Percentiles rank a stretch among this genome's conserved stretches.
Evolutionary conservation across 805 yeast species (phyloP).

Genomic region (Teunomyces atbi): DNA sequence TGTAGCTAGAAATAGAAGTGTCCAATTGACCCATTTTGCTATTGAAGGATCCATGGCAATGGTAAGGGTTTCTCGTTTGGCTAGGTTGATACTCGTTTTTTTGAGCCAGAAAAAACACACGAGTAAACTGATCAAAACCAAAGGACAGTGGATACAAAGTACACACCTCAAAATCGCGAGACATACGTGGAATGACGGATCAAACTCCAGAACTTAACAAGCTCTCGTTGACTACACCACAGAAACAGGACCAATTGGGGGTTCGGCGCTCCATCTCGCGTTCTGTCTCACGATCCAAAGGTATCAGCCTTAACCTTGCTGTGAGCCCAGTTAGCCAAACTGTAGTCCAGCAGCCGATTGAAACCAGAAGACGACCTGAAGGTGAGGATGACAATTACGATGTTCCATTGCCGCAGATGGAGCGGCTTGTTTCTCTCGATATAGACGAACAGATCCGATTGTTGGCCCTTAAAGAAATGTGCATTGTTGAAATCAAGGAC

Average conservation of each 20-base stretch:
- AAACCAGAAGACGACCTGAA: not conserved
- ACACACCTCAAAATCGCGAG: no score
- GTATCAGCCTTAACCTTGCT: conserved; percentile 33
- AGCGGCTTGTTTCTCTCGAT: conserved; percentile 29
- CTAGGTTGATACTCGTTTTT: not conserved
- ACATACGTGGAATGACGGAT: not conserved
- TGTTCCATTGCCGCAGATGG: conserved; percentile 30
- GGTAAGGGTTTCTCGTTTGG: not conserved
- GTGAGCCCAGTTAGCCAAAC: conserved; percentile 21
- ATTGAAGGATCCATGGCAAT: conserved; percentile 12
- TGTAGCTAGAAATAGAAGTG: conserved; percentile 20
- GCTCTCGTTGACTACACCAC: not conserved
- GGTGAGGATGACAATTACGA: conserved; percentile 24
- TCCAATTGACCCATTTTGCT: conserved; percentile 28
- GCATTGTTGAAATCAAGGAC: conserved; percentile 61
- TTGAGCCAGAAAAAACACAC: not conserved
- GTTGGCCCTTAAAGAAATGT: conserved; percentile 69
- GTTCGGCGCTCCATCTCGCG: not conserved
- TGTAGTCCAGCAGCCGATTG: not conserved
- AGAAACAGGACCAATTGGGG: not conserved
- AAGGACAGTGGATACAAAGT: no score
- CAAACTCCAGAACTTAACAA: not conserved
- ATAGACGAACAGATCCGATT: conserved; percentile 56
- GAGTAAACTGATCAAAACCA: not conserved
- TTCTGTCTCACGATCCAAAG: conserved; percentile 16